A percentile compares a stretch with the other conserved stretches of the same genome.
Evolutionary conservation across 2,329 filamentous ascomycete genomes (phyloP).

Genomic region (Teratosphaeria gauchensis): DNA sequence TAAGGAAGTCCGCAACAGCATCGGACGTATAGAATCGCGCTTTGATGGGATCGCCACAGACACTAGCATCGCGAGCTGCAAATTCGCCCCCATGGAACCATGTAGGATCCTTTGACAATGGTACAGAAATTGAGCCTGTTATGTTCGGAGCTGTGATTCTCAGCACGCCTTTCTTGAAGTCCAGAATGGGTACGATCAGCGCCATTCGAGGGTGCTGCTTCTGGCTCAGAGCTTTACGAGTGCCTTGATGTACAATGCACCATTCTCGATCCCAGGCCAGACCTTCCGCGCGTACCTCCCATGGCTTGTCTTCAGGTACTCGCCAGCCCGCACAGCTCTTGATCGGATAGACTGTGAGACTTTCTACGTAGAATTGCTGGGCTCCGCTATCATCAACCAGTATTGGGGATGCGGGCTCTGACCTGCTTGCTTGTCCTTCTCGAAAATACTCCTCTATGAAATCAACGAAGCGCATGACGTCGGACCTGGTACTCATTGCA

Average conservation of each 20-base stretch:
- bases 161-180: slow-evolving; percentile 59
- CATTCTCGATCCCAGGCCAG: slow-evolving; percentile 93
- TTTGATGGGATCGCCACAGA: slow-evolving; percentile 73
- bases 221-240: slow-evolving; percentile 74
- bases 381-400: background rate
- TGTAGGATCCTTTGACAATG: slow-evolving; percentile 58
- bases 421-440: slow-evolving; percentile 5
- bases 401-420: background rate
- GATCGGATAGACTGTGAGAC: slow-evolving; percentile 67
- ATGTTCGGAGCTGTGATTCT: slow-evolving; percentile 40
- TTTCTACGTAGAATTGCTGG: slow-evolving; percentile 34
- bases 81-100: slow-evolving; percentile 38
- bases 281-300: slow-evolving; percentile 74
- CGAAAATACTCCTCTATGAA: slow-evolving; percentile 27
- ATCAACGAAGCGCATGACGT: slow-evolving; percentile 59
- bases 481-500: slow-evolving; percentile 72
- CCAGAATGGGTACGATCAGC: slow-evolving; percentile 63
- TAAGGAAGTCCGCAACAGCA: slow-evolving; percentile 67
- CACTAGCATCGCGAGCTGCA: slow-evolving; percentile 45
- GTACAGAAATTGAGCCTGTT: slow-evolving; percentile 33
- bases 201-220: slow-evolving; percentile 86
- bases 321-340: slow-evolving; percentile 82
- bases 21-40: slow-evolving; percentile 60
- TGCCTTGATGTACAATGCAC: slow-evolving; percentile 84
- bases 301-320: slow-evolving; percentile 53